These are phyloP conservation scores for Neonectria ditissima DNA, from an alignment of 2,329 filamentous ascomycete genomes.

Conservation along the genomic window DNA sequence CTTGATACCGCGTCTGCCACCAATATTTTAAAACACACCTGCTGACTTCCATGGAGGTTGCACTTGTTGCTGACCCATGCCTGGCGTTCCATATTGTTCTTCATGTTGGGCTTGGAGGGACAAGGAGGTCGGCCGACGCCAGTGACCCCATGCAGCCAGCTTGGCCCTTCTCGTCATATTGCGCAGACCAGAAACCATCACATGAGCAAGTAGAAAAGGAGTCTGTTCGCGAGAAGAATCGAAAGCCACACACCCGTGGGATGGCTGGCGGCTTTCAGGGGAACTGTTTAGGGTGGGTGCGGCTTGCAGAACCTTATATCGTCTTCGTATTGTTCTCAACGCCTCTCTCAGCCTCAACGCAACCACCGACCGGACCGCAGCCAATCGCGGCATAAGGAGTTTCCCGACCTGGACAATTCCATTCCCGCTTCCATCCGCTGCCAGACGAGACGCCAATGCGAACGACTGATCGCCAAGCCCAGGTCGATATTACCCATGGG, in stretches of 20 bases:
- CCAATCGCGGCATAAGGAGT: background rate
- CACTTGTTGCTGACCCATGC: background rate
- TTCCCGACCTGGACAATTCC: background rate
- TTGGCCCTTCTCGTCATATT: background rate
- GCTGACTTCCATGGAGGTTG: background rate
- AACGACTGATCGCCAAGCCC: background rate
- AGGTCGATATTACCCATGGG: background rate
- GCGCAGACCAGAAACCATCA: slow-evolving; percentile 2
- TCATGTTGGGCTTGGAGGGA: slow-evolving; percentile 5
- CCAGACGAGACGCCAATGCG: background rate
- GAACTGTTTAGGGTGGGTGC: slow-evolving; percentile 21
- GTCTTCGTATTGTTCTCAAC: slow-evolving; percentile 44
- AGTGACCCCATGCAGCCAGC: background rate
- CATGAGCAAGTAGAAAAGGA: background rate
- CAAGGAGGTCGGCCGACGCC: background rate
- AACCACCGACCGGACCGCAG: background rate
- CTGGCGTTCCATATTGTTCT: slow-evolving; percentile 26
- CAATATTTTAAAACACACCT: background rate
- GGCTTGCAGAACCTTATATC: slow-evolving; percentile 47
- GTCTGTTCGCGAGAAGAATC: background rate
- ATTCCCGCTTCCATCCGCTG: background rate
- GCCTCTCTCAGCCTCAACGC: slow-evolving; percentile 1
- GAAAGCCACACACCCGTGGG: slow-evolving; percentile 19
- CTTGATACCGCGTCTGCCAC: background rate
- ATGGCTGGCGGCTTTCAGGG: slow-evolving; percentile 6